phyloP scores from a whole-genome alignment of 139 green algal species.

The Volvox africanus region DNA sequence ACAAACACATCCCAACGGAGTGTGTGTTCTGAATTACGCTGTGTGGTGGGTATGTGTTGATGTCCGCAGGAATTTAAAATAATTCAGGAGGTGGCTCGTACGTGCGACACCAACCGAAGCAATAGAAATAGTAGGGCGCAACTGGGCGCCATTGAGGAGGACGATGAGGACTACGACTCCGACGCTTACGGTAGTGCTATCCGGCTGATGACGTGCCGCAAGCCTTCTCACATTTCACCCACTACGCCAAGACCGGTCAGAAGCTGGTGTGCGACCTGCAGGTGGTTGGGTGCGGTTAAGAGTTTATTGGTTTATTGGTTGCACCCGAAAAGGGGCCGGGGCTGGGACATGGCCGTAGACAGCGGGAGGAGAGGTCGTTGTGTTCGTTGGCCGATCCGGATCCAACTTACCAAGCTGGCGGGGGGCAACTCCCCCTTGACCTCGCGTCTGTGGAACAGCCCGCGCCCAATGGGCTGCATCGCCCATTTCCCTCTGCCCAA shows the following conservation, averaged over 20 bases:
- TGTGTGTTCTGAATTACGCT: neutral
- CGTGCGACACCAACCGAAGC: too few species aligned
- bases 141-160: conserved; percentile 37
- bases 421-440: too few species aligned
- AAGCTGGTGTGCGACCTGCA: conserved; percentile 68
- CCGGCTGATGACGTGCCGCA: conserved; percentile 51
- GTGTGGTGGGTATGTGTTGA: neutral
- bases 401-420: too few species aligned
- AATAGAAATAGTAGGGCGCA: neutral
- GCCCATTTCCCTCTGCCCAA: too few species aligned
- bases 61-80: conserved; percentile 51
- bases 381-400: neutral
- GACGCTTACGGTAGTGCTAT: neutral
- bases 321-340: too few species aligned
- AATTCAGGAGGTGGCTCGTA: conserved; percentile 38
- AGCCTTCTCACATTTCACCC: conserved; percentile 62
- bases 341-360: neutral
- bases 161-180: conserved; percentile 25
- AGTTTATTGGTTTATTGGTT: too few species aligned
- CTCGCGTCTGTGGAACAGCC: too few species aligned
- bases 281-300: conserved; percentile 5
- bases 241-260: conserved; percentile 35
- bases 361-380: neutral
- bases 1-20: neutral
- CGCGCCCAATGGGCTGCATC: too few species aligned